phyloP scores from a whole-genome alignment of 2,329 filamentous ascomycete genomes.

The Paraphoma sp. region DNA sequence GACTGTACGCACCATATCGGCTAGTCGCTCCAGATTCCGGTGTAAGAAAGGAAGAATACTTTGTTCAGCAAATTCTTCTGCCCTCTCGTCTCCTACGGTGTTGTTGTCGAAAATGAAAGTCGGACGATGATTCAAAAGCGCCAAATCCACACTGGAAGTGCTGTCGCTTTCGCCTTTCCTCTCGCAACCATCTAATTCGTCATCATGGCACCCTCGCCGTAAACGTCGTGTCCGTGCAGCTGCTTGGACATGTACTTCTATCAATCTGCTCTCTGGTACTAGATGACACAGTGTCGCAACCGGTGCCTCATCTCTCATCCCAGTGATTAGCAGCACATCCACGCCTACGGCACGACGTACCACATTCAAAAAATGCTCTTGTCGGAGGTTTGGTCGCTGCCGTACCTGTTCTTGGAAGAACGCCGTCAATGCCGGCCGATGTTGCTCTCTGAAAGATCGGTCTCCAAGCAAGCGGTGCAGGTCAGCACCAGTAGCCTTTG shows the following conservation, averaged over 20 bases:
- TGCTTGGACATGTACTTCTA: constrained; percentile 61
- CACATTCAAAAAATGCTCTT: constrained; percentile 49
- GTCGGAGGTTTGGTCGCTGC: constrained; percentile 54
- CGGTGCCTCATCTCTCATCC: constrained; percentile 67
- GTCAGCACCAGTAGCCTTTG: constrained; percentile 57
- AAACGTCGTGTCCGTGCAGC: constrained; percentile 44
- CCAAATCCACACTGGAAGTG: not conserved
- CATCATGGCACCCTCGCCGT: constrained; percentile 42
- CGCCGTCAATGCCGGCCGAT: constrained; percentile 59
- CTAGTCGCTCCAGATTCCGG: constrained; percentile 55
- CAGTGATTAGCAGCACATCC: constrained; percentile 67
- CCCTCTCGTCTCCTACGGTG: constrained; percentile 47
- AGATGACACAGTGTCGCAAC: constrained; percentile 62
- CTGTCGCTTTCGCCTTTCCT: constrained; percentile 7
- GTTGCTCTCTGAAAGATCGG: constrained; percentile 67
- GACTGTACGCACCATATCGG: constrained; percentile 57
- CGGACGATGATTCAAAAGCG: constrained; percentile 46
- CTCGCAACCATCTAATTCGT: too few relatives aligned
- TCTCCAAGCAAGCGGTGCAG: constrained; percentile 57
- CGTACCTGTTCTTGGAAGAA: constrained; percentile 59
- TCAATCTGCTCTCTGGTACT: constrained; percentile 58
- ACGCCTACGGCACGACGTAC: constrained; percentile 49
- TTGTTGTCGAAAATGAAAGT: constrained; percentile 62
- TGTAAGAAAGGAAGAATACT: constrained; percentile 57
- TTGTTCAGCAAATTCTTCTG: constrained; percentile 51